Evolutionary conservation across 768 basidiomycete species (phyloP).

Genomic region (Collybia sordida): DNA sequence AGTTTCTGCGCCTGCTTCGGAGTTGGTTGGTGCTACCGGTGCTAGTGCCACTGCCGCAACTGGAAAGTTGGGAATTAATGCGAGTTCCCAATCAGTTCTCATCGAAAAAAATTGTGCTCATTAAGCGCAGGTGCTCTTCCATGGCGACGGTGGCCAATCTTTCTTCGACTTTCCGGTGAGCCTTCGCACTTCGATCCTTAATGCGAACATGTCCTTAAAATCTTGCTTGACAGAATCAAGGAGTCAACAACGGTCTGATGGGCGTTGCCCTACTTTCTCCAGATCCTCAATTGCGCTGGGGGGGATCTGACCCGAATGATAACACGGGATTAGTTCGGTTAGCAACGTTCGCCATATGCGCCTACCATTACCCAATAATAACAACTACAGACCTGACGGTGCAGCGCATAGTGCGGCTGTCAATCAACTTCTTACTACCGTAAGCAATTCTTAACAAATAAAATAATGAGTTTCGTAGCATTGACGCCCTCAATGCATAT

Average conservation of each 20-base stretch:
- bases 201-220: not conserved
- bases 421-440: constrained; percentile 22
- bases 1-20: constrained; percentile 22
- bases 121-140: constrained; percentile 18
- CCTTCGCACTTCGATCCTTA: not conserved
- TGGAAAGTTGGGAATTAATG: constrained; percentile 22
- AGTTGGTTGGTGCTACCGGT: constrained; percentile 16
- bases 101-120: not conserved
- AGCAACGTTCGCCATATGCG: not conserved
- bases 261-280: constrained; percentile 21
- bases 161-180: constrained; percentile 21
- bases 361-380: not conserved
- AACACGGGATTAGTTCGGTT: constrained; percentile 14
- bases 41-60: constrained; percentile 4
- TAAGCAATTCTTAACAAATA: not conserved
- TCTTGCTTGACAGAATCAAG: constrained; percentile 13
- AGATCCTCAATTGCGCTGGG: constrained; percentile 17
- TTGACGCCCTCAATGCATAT: not conserved
- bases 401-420: constrained; percentile 25
- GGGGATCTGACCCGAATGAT: constrained; percentile 15
- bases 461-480: not conserved
- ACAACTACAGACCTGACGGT: constrained; percentile 20
- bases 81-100: not conserved
- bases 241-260: constrained; percentile 17
- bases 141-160: constrained; percentile 21